Conservation (phyloP, 2,329 filamentous ascomycete genomes). For the Aspergillus ruber region DNA sequence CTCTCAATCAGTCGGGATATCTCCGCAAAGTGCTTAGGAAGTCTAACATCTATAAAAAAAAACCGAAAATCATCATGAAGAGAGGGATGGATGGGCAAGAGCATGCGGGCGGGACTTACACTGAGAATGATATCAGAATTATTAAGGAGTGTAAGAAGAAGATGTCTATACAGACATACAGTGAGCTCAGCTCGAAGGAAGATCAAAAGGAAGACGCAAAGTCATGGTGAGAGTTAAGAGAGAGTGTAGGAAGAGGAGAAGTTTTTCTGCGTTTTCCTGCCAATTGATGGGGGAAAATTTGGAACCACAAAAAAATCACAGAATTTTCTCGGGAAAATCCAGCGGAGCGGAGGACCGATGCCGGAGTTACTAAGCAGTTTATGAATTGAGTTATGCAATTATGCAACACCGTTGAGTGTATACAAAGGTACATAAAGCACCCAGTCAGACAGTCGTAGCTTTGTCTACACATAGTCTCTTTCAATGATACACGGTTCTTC, state of each 20-base stretch:
- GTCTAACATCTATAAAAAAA: slow-evolving; percentile 46
- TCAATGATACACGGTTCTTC: no score
- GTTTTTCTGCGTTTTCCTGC: slow-evolving; percentile 7
- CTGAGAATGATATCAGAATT: no score
- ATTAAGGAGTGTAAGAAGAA: slow-evolving; percentile 4
- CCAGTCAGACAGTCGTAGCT: no score
- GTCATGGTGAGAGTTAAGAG: slow-evolving; percentile 18
- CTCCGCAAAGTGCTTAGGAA: slow-evolving; percentile 41
- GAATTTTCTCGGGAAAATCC: background rate
- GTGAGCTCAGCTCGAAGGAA: background rate
- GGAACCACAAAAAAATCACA: slow-evolving; percentile 5
- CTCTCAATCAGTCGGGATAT: slow-evolving; percentile 20
- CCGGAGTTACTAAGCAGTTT: background rate
- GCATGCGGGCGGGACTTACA: no score
- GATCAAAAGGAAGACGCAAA: slow-evolving; percentile 9
- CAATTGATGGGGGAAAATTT: slow-evolving; percentile 8
- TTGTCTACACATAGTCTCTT: no score
- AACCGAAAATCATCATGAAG: slow-evolving; percentile 36
- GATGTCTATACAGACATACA: slow-evolving; percentile 5
- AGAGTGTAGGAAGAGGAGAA: slow-evolving; percentile 13
- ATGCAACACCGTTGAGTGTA: background rate
- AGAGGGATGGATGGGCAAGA: slow-evolving; percentile 2
- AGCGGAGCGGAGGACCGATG: background rate
- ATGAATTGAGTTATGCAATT: background rate
- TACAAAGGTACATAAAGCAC: background rate